These are phyloP conservation scores for Candida stauntonica DNA, from an alignment of 805 yeast species.

Conservation along the genomic window DNA sequence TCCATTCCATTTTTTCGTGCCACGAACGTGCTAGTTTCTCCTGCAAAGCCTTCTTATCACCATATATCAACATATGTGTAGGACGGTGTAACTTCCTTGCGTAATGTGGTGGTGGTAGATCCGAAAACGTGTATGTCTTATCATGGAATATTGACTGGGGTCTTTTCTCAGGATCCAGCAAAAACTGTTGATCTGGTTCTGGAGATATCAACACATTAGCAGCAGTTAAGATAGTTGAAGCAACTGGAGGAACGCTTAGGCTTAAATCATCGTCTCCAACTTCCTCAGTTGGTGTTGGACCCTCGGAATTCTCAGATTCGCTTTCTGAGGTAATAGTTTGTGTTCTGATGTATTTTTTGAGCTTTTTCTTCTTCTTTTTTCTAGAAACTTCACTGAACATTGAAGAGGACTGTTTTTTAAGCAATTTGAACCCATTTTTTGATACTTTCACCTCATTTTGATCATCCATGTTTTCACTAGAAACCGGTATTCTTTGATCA, in stretches of 20 bases:
- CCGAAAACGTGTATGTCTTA: conserved; percentile 59
- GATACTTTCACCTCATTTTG: background rate
- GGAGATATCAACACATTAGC: conserved; percentile 77
- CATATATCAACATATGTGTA: background rate
- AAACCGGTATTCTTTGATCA: background rate
- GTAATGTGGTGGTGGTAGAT: conserved; percentile 56
- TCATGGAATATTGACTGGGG: conserved; percentile 77
- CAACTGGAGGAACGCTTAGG: conserved; percentile 55
- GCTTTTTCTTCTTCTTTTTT: conserved; percentile 12
- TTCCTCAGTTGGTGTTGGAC: conserved; percentile 3
- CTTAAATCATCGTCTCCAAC: conserved; percentile 16
- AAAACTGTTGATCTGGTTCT: conserved; percentile 61
- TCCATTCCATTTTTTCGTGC: conserved; percentile 82
- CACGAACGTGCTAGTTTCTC: conserved; percentile 86
- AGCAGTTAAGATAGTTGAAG: conserved; percentile 77
- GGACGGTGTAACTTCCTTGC: background rate
- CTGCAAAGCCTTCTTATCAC: conserved; percentile 26
- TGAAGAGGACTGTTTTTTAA: conserved; percentile 7
- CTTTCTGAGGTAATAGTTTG: conserved; percentile 20
- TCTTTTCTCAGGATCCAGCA: conserved; percentile 63
- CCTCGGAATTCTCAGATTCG: too few relatives aligned
- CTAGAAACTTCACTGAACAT: conserved; percentile 4
- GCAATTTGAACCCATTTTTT: background rate
- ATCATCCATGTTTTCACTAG: background rate
- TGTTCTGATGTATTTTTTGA: conserved; percentile 20